Base-by-base conservation (phyloP, 129 eudicot genomes). In the Ambrosia trifida region DNA sequence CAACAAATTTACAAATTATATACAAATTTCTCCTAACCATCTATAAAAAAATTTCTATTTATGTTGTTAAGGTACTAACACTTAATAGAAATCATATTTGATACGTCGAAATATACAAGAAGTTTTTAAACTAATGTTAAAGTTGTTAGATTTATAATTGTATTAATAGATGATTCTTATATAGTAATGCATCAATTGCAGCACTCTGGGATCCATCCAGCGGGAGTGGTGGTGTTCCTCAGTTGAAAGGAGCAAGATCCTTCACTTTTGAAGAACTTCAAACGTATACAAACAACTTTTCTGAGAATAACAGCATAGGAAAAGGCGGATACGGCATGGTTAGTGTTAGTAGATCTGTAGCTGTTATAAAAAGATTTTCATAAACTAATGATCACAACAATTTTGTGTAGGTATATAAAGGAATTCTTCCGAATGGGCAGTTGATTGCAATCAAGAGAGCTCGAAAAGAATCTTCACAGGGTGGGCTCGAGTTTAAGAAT, bases 211-310 rank as follows among this genome's bases (percentile, higher is more conserved):
- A 80, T 64, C 52, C 78, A 20, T 72, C 41, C n/a, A 60, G 62
- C 38, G 51, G 75, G 47, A 83, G 84, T 64, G 85, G 88, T 14
- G 85, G 72, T 18, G 84, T 79, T 49, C 95, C 88, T 44, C 84
- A 85, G 74, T 24, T 85, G 36, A 88, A 77, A 81, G 90, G 86
- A 82, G 84, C 86, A 7, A 78, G 76, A 78, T 53, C 45, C 61
- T 85, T 82, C 81, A 66, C 86, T 3, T 83, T 82, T 69, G 95
- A 88, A 58, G 95, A 85, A 38, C 69, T 88, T 35, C 77, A 78
- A 76, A 85, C 65, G 44, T 77, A 51, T 66, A 85, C 90, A 1
- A 75, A 78, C 33, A 85, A 76, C 63, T 85, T 85, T 68, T 59
- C 76, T n/a, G n/a, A n/a, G n/a, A n/a, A n/a, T n/a, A n/a, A n/a